These are phyloP conservation scores for Mycena filopes DNA, from an alignment of 768 basidiomycete genomes.

Conservation along the genomic window DNA sequence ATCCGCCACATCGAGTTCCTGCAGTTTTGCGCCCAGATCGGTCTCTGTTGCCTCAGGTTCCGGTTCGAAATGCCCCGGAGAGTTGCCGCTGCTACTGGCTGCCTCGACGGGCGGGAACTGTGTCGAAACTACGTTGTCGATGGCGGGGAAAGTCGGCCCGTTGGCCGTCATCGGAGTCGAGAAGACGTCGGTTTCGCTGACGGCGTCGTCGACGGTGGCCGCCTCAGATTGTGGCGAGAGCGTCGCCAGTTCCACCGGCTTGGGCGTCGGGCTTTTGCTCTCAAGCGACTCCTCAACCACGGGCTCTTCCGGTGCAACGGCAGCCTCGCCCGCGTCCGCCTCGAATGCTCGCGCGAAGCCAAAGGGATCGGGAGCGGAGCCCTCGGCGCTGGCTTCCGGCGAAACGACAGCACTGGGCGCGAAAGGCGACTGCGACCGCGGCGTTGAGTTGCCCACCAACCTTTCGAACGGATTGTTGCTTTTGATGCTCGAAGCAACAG, in stretches of 20 bases:
- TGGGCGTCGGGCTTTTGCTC: constrained; percentile 15
- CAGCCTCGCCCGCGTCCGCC: constrained; percentile 17
- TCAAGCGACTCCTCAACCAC: background rate
- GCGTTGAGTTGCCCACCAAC: constrained; percentile 57
- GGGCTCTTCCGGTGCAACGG: constrained; percentile 10
- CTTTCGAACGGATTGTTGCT: constrained; percentile 95
- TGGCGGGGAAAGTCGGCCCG: constrained; percentile 51
- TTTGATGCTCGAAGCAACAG: constrained; percentile 60
- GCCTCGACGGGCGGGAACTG: constrained; percentile 15
- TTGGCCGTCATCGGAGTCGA: constrained; percentile 46
- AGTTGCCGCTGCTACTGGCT: background rate
- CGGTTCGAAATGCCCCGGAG: constrained; percentile 27
- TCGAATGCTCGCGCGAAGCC: constrained; percentile 42
- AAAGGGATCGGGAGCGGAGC: constrained; percentile 37
- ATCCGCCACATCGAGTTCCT: constrained; percentile 68
- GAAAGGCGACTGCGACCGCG: constrained; percentile 72
- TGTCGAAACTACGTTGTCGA: constrained; percentile 40
- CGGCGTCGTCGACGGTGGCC: constrained; percentile 28
- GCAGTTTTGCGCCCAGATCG: constrained; percentile 62
- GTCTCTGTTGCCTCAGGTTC: constrained; percentile 47
- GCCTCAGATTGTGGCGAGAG: constrained; percentile 3
- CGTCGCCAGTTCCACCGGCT: background rate
- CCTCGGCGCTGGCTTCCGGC: constrained; percentile 49
- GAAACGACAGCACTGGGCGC: constrained; percentile 56
- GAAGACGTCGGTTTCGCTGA: constrained; percentile 31